Evolutionary conservation across 208 protist genomes (phyloP), one percentile per base, ranked within the genome.

Genomic region (Leishmania mexicana): DNA sequence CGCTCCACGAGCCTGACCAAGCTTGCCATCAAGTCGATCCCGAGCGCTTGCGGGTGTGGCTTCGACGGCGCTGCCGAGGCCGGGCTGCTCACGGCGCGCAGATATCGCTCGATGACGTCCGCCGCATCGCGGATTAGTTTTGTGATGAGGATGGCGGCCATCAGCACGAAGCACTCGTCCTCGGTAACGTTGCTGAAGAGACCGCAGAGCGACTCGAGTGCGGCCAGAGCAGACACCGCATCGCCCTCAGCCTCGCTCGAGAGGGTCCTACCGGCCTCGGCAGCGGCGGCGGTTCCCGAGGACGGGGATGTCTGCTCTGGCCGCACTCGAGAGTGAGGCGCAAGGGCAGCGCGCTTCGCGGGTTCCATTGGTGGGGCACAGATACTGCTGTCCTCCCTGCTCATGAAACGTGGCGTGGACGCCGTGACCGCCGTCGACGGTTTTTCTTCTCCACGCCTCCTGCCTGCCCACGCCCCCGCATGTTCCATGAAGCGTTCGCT

Each of bases 121-220:
- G 85, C 85, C 2, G 82, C 80, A 57, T 88, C 85, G 45, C 71
- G 78, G 35, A 93, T 83, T 24, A 95, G 79, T 19, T 90, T 92
- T 19, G 81, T 88, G 45, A 91, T 85, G 62, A 95, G 76, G 40
- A 94, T 81, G 73, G 85, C 86, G 15, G 89, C 85, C 70, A 95
- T 83, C 54, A 95, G 81, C 42, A 89, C 81, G 31, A 81, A 75
- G 76, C 88, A 93, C 65, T 86, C 85, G 60, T 91, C 92, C 57
- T 89, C 81, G 24, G 83, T 73, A 19, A 83, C 85, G 21, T 85
- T 83, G 17, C 78, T 70, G 85, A 95, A 93, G 28, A 84, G 78
- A 64, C 74, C 76, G 78, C 84, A 87, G 70, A 94, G 86, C 21
- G 67, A 68, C 68, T 81, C 80, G 38, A 95, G 74, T 19, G 83